phyloP scores from a whole-genome alignment of 139 green algal species.

The Eudorina sp. region DNA sequence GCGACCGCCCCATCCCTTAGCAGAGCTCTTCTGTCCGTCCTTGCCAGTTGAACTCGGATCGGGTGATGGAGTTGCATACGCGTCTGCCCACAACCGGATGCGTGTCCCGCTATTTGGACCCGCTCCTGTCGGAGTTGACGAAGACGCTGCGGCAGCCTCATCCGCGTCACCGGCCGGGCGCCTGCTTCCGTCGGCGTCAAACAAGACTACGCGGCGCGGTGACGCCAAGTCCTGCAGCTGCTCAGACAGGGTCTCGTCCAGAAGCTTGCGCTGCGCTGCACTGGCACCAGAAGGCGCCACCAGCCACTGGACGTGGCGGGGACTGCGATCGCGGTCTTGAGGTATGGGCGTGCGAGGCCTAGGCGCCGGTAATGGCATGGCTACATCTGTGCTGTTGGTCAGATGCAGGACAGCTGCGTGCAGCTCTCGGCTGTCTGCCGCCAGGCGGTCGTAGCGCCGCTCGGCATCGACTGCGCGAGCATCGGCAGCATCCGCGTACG shows the following conservation, averaged over 20 bases:
- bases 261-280: neutral
- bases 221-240: too few species aligned
- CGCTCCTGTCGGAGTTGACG: neutral
- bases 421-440: slow-evolving; percentile 33
- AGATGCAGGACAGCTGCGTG: slow-evolving; percentile 47
- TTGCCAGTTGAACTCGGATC: neutral
- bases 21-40: neutral
- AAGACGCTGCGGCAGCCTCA: neutral
- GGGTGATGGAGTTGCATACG: neutral
- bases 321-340: neutral
- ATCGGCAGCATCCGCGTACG: neutral
- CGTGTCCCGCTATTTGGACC: neutral
- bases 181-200: neutral
- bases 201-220: neutral
- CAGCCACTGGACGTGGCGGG: neutral
- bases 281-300: neutral
- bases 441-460: neutral
- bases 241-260: too few species aligned
- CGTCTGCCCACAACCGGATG: slow-evolving; percentile 2
- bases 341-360: neutral
- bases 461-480: neutral
- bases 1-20: neutral
- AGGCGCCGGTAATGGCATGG: neutral
- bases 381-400: neutral
- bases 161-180: neutral